Conservation (phyloP, 305 asterid genomes). For the Fraxinus sp. region DNA sequence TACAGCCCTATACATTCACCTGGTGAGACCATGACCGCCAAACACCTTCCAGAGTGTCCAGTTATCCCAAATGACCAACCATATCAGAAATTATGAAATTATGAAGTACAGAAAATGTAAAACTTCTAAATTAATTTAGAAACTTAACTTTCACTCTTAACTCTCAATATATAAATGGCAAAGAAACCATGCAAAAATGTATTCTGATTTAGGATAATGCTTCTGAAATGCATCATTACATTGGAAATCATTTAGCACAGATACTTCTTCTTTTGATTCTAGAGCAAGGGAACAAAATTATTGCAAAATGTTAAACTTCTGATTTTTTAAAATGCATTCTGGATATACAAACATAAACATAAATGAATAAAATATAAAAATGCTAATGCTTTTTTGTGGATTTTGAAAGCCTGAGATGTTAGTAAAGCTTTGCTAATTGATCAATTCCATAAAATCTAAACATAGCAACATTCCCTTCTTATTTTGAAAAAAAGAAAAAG, state of each 20-base stretch:
- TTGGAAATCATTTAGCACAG: not conserved
- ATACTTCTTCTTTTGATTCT: not conserved
- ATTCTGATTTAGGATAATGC: not conserved
- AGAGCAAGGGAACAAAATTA: not conserved
- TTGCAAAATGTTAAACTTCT: not conserved
- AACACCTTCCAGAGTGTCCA: conserved; percentile 32
- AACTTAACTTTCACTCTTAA: not conserved
- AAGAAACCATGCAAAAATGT: conserved; percentile 3
- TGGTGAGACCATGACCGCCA: conserved; percentile 28
- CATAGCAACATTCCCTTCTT: not conserved
- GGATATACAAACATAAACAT: not conserved
- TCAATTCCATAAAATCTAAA: not conserved
- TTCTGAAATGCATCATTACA: not conserved
- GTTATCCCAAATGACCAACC: conserved; percentile 30
- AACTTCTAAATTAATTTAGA: conserved; percentile 8
- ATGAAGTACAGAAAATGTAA: not conserved
- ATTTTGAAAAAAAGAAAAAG: not conserved
- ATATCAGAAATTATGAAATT: conserved; percentile 17
- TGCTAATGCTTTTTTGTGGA: not conserved
- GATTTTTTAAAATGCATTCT: not conserved
- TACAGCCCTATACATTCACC: conserved; percentile 27
- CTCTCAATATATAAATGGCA: not conserved
- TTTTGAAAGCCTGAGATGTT: not conserved
- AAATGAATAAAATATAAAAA: not conserved
- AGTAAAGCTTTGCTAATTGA: not conserved